Percentiles rank a stretch among this genome's conserved stretches.
Conservation (phyloP, 2,329 filamentous ascomycete species). For the Fusarium abutilonis region DNA sequence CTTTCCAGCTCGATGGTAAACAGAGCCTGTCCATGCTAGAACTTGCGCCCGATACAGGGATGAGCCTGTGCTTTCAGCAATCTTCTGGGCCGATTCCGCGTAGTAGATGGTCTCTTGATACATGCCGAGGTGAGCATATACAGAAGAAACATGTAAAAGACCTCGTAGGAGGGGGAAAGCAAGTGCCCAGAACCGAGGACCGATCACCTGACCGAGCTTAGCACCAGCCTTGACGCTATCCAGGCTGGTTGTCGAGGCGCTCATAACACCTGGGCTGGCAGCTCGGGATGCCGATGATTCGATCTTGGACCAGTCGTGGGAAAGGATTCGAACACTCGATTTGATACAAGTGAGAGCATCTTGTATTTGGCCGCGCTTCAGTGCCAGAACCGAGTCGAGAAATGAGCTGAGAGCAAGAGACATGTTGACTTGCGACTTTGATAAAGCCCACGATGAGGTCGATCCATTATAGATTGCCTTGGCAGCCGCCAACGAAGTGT, state of each 20-base stretch:
- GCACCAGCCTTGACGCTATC: slow-evolving; percentile 42
- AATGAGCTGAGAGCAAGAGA: slow-evolving; percentile 53
- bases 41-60: slow-evolving; percentile 66
- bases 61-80: slow-evolving; percentile 75
- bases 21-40: slow-evolving; percentile 63
- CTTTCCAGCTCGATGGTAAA: slow-evolving; percentile 67
- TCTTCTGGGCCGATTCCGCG: slow-evolving; percentile 81
- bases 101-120: slow-evolving; percentile 91
- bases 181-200: slow-evolving; percentile 80
- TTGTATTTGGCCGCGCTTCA: slow-evolving; percentile 69
- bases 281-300: slow-evolving; percentile 49
- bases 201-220: slow-evolving; percentile 37
- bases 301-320: slow-evolving; percentile 65
- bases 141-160: slow-evolving; percentile 75
- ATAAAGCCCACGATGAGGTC: slow-evolving; percentile 48
- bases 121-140: slow-evolving; percentile 86
- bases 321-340: slow-evolving; percentile 65
- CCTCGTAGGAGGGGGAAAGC: slow-evolving; percentile 77
- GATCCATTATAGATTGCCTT: slow-evolving; percentile 50
- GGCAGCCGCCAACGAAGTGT: slow-evolving; percentile 51
- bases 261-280: slow-evolving; percentile 41
- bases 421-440: slow-evolving; percentile 49
- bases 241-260: slow-evolving; percentile 46
- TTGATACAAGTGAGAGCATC: slow-evolving; percentile 67
- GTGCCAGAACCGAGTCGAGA: slow-evolving; percentile 71